Evolutionary conservation across 2,329 filamentous ascomycete genomes (phyloP).

Genomic region (Fusarium torreyae): DNA sequence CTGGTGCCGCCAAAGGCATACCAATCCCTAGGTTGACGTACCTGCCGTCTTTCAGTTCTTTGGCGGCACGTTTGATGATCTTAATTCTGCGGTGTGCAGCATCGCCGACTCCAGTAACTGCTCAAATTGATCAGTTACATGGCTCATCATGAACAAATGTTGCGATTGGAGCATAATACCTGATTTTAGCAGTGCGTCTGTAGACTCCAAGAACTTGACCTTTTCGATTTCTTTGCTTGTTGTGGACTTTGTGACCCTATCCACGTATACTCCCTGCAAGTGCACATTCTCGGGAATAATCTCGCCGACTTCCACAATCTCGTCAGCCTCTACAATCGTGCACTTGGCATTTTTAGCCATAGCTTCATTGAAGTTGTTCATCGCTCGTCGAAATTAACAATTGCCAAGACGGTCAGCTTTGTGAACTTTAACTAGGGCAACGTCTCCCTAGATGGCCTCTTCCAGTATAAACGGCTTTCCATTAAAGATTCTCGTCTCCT

Average conservation of each 20-base stretch:
- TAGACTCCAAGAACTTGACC: slow-evolving; percentile 53
- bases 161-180: neutral
- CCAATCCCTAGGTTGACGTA: slow-evolving; percentile 92
- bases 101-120: no score
- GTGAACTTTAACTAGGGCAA: slow-evolving; percentile 91
- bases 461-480: slow-evolving; percentile 92
- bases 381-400: slow-evolving; percentile 86
- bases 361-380: slow-evolving; percentile 91
- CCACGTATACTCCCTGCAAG: slow-evolving; percentile 90
- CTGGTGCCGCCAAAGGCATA: slow-evolving; percentile 90
- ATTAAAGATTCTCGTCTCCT: slow-evolving; percentile 90
- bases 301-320: slow-evolving; percentile 89
- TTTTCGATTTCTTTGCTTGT: slow-evolving; percentile 89
- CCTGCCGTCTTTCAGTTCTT: slow-evolving; percentile 94
- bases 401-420: slow-evolving; percentile 92
- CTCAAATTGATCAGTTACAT: no score
- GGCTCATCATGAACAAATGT: neutral
- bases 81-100: slow-evolving; percentile 47
- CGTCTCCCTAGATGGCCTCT: slow-evolving; percentile 87
- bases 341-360: slow-evolving; percentile 92
- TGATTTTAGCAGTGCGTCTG: no score
- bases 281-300: slow-evolving; percentile 86
- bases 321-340: slow-evolving; percentile 91
- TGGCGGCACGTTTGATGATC: slow-evolving; percentile 85
- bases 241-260: slow-evolving; percentile 79